Conservation (phyloP, 371 early-diverging fungal species). For the Quaeritorhiza haematococci region DNA sequence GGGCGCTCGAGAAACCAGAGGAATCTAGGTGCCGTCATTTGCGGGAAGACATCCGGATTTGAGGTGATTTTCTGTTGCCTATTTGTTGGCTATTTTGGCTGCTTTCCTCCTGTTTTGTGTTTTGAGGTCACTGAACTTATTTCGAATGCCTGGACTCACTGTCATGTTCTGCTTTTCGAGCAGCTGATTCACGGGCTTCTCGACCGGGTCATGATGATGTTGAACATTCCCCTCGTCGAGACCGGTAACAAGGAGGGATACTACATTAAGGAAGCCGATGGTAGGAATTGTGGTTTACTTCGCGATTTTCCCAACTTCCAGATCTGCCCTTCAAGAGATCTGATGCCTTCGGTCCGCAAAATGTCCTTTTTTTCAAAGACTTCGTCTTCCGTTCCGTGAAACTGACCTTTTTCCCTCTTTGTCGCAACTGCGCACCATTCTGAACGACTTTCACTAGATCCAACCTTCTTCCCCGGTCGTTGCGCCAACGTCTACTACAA, state of each 20-base stretch:
- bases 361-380: not conserved
- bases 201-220: conserved; percentile 83
- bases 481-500: conserved; percentile 71
- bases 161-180: not conserved
- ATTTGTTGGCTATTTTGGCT: not conserved
- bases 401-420: not conserved
- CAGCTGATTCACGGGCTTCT: conserved; percentile 85
- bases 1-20: conserved; percentile 89
- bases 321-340: too few species aligned
- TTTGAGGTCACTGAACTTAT: not conserved
- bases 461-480: conserved; percentile 91
- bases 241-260: conserved; percentile 59
- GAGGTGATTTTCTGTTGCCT: conserved; percentile 53
- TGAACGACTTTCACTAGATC: conserved; percentile 34
- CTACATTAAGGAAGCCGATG: conserved; percentile 73
- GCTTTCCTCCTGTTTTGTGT: conserved; percentile 1
- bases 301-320: conserved; percentile 4
- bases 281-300: conserved; percentile 32
- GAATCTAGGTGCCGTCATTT: conserved; percentile 83
- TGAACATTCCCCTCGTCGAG: conserved; percentile 49
- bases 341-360: too few species aligned
- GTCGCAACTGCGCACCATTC: not conserved
- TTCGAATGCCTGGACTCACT: not conserved
- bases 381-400: not conserved
- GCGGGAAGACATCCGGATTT: conserved; percentile 84